phyloP scores from a whole-genome alignment of 805 yeast genomes.

The Yamadazyma laniorum region DNA sequence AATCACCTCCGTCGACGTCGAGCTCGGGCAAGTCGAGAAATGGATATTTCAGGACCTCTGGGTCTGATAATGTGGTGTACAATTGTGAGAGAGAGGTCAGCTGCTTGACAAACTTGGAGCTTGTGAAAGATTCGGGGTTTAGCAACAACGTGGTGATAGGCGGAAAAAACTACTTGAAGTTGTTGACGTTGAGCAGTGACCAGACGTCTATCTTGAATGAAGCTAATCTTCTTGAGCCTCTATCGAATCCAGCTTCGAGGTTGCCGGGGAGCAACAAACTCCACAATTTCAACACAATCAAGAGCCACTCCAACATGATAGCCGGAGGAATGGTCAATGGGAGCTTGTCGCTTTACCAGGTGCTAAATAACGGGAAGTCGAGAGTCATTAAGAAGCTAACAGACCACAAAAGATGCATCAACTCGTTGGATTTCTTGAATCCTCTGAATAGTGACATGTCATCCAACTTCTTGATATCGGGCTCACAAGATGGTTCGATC shows the following conservation, averaged over 20 bases:
- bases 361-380: slow-evolving; percentile 33
- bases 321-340: slow-evolving; percentile 45
- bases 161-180: slow-evolving; percentile 39
- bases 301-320: slow-evolving; percentile 29
- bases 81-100: slow-evolving; percentile 27
- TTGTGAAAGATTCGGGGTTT: slow-evolving; percentile 9
- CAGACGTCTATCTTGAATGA: slow-evolving; percentile 34
- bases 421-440: slow-evolving; percentile 38
- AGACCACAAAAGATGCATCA: slow-evolving; percentile 43
- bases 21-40: slow-evolving; percentile 4
- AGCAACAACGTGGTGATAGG: slow-evolving; percentile 38
- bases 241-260: slow-evolving; percentile 10
- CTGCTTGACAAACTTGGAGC: slow-evolving; percentile 22
- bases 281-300: slow-evolving; percentile 39
- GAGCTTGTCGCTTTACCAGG: slow-evolving; percentile 28
- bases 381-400: slow-evolving; percentile 26
- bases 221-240: slow-evolving; percentile 29
- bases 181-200: slow-evolving; percentile 30
- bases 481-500: slow-evolving; percentile 79
- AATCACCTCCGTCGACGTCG: slow-evolving; percentile 5
- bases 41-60: slow-evolving; percentile 3
- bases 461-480: slow-evolving; percentile 38
- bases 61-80: slow-evolving; percentile 20
- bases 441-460: slow-evolving; percentile 14
- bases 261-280: slow-evolving; percentile 22